Evolutionary conservation across 139 green algal genomes (phyloP).

Genomic region (Chlorella sp.): DNA sequence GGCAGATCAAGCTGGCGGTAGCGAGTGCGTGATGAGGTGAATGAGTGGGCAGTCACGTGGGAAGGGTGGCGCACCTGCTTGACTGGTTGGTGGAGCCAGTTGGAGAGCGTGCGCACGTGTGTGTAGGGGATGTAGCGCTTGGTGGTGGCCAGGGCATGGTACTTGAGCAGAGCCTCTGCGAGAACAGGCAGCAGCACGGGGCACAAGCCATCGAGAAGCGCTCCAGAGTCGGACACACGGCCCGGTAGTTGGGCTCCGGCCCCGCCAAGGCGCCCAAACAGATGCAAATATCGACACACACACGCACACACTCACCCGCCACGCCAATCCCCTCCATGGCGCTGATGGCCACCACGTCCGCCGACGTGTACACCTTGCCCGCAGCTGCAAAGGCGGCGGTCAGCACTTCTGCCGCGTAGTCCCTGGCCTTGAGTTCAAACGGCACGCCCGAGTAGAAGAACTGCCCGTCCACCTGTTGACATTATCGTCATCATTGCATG

Average conservation of each 20-base stretch:
- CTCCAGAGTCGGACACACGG: no score
- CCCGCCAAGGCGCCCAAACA: no score
- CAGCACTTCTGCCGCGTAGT: constrained; percentile 45
- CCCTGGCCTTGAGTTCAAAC: constrained; percentile 36
- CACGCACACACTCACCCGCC: constrained; percentile 17
- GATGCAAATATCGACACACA: no score
- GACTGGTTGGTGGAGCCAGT: constrained; percentile 40
- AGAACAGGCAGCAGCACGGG: neutral
- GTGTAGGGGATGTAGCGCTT: constrained; percentile 38
- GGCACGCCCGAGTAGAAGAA: constrained; percentile 29
- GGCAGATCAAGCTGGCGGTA: no score
- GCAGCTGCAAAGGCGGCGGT: constrained; percentile 26
- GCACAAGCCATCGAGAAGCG: neutral
- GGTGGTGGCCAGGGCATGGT: constrained; percentile 28
- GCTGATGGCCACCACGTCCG: constrained; percentile 38
- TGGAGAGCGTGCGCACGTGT: constrained; percentile 32
- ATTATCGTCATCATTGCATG: no score
- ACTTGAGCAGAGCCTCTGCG: constrained; percentile 29
- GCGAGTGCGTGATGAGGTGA: no score
- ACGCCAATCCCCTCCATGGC: constrained; percentile 52
- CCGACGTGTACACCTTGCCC: neutral
- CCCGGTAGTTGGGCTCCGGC: no score
- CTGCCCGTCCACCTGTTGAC: constrained; percentile 40
- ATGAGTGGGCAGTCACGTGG: no score
- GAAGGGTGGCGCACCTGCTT: no score